Base-by-base conservation (phyloP, 495 filamentous ascomycete species). In the Daldinia caldariorum region DNA sequence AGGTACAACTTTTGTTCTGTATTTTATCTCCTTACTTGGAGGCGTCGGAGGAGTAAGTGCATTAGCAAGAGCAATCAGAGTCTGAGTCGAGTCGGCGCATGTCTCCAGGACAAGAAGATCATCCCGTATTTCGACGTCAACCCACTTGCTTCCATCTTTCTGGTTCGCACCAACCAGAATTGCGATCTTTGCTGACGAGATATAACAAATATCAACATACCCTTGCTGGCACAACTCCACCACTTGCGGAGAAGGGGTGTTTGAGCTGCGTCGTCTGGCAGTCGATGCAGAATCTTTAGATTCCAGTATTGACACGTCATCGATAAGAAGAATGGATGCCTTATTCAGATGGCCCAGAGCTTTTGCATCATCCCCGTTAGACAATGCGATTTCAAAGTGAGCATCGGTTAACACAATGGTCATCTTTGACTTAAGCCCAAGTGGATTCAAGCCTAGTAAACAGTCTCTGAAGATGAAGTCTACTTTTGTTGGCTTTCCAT, bases 81-180 rank as follows among this genome's bases (percentile, higher is more conserved):
- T 98, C 73, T 97, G 93, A 0, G 95, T 98, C 9, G 96, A 98
- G 78, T 99, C 96, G 14, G 96, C 95, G 75, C 96, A 98, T 4
- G 93, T 92, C 76, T 99, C 96, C 14, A 99, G 82, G 22, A 99
- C 89, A 31, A 98, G 83, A 2, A 99, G 83, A 74, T 95, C 91
- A 75, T 96, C 92, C 45, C 86, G 87, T 8, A 97, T 70, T 66
- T 97, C 92, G 3, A 97, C 85, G 71, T 95, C 92, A 9, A 97
- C 77, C 38, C 87, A 87, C 61, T 89, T 88, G 10, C 86, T 82
- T 0, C 83, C 87, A 32, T 87, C 83, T 0, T 82, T 81, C 43
- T 79, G 80, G 38, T 78, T 79, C 22, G 77, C 71, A 10, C 83
- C 84, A 9, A 84, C 79, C 26, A 88, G 86, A 6, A 94, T 83